phyloP scores from a whole-genome alignment of 805 yeast species.

The Candida gorgasii region DNA sequence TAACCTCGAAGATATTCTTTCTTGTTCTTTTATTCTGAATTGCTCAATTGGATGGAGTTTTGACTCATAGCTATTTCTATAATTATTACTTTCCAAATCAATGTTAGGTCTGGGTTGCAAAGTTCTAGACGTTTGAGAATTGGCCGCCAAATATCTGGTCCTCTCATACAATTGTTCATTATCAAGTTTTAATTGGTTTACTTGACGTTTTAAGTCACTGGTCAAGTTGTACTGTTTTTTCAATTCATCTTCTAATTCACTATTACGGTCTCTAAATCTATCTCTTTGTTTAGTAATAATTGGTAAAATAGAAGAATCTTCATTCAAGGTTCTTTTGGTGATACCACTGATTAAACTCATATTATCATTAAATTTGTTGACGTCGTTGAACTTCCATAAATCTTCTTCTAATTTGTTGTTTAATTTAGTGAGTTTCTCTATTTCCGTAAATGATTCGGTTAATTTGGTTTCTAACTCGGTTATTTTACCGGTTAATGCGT shows the following conservation, averaged over 20 bases:
- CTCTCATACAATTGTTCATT: constrained; percentile 80
- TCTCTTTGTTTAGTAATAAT: constrained; percentile 95
- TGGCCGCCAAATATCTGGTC: constrained; percentile 63
- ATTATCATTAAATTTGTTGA: constrained; percentile 50
- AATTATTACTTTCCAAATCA: constrained; percentile 56
- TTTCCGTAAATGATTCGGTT: constrained; percentile 32
- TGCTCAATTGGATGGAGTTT: constrained; percentile 81
- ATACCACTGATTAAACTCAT: constrained; percentile 67
- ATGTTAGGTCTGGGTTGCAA: constrained; percentile 33
- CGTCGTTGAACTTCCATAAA: constrained; percentile 56
- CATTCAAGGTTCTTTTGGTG: constrained; percentile 17
- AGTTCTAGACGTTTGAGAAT: constrained; percentile 22
- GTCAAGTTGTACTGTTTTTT: constrained; percentile 56
- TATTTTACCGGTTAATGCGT: constrained; percentile 44
- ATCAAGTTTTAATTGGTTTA: constrained; percentile 65
- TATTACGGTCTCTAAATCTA: constrained; percentile 79
- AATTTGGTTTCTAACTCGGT: constrained; percentile 40
- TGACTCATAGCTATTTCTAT: constrained; percentile 68
- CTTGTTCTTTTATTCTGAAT: constrained; percentile 75
- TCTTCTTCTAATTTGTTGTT: constrained; percentile 75
- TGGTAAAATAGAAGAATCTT: constrained; percentile 57
- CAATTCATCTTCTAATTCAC: constrained; percentile 80
- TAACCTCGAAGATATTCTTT: constrained; percentile 67
- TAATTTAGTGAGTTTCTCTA: constrained; percentile 42
- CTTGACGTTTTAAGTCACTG: constrained; percentile 63